phyloP scores from a whole-genome alignment of 2,329 filamentous ascomycete species.

The Daldinia sp. region DNA sequence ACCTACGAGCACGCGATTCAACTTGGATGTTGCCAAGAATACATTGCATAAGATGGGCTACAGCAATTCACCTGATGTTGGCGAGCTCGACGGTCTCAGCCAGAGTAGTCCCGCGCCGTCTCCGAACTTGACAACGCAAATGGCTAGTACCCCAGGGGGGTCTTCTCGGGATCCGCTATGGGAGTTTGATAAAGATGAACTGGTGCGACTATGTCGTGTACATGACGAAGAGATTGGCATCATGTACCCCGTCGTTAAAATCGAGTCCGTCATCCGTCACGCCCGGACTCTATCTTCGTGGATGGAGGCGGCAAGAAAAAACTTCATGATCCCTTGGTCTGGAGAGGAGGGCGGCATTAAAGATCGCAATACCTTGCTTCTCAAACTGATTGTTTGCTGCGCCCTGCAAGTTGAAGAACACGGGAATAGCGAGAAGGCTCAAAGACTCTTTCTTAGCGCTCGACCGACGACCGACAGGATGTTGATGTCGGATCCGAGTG shows the following conservation, averaged over 20 bases:
- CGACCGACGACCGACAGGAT: constrained; percentile 74
- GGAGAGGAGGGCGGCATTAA: constrained; percentile 52
- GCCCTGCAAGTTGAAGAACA: constrained; percentile 80
- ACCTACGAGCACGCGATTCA: constrained; percentile 85
- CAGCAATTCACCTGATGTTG: constrained; percentile 66
- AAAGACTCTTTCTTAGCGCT: constrained; percentile 78
- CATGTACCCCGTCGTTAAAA: constrained; percentile 88
- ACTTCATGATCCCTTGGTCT: constrained; percentile 44
- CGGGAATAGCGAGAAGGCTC: constrained; percentile 78
- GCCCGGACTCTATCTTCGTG: constrained; percentile 75
- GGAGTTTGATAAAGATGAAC: constrained; percentile 79
- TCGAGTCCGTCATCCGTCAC: constrained; percentile 75
- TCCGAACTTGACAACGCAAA: constrained; percentile 44
- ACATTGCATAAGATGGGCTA: constrained; percentile 93
- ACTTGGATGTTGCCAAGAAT: constrained; percentile 84
- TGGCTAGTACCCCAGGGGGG: constrained; percentile 49
- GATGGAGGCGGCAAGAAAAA: constrained; percentile 64
- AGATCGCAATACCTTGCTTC: constrained; percentile 67
- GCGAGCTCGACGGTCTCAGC: constrained; percentile 65
- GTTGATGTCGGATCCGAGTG: constrained; percentile 62
- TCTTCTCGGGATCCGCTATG: constrained; percentile 75
- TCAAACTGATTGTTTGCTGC: constrained; percentile 86
- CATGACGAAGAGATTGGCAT: constrained; percentile 91
- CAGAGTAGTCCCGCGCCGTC: constrained; percentile 48
- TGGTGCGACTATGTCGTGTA: constrained; percentile 77